A percentile compares a stretch with the other conserved stretches of the same genome.
Conservation (phyloP, 768 basidiomycete genomes). For the Rhizopogon vinicolor region DNA sequence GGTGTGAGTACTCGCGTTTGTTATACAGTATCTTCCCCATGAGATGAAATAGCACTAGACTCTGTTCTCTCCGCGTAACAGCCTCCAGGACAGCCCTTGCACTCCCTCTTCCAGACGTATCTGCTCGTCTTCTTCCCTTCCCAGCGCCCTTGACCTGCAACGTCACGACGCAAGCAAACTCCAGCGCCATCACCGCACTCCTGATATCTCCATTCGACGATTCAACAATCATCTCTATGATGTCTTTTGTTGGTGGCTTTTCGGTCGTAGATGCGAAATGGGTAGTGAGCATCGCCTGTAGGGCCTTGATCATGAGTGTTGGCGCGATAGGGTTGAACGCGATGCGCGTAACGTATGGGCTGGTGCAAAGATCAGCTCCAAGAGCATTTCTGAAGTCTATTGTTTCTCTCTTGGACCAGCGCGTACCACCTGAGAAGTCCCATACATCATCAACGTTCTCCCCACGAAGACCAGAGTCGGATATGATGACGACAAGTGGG, state of each 20-base stretch:
- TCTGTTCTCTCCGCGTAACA: slow-evolving; percentile 80
- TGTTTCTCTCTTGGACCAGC: slow-evolving; percentile 49
- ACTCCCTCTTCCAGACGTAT: slow-evolving; percentile 8
- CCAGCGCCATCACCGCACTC: slow-evolving; percentile 88
- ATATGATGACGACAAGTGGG: slow-evolving; percentile 81
- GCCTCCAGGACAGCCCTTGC: slow-evolving; percentile 54
- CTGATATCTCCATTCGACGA: slow-evolving; percentile 89
- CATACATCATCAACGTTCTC: slow-evolving; percentile 48
- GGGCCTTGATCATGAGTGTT: slow-evolving; percentile 77
- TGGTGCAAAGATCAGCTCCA: slow-evolving; percentile 60
- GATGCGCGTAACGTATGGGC: slow-evolving; percentile 77
- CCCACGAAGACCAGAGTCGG: slow-evolving; percentile 77
- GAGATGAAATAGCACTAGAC: slow-evolving; percentile 84
- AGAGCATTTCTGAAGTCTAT: slow-evolving; percentile 69
- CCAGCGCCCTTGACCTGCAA: slow-evolving; percentile 19
- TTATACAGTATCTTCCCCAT: slow-evolving; percentile 94
- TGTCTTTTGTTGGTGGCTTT: slow-evolving; percentile 52
- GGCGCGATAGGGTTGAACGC: slow-evolving; percentile 88
- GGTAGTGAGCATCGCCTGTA: slow-evolving; percentile 51
- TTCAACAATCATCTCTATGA: slow-evolving; percentile 71
- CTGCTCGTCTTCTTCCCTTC: slow-evolving; percentile 25
- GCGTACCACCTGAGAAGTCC: slow-evolving; percentile 37
- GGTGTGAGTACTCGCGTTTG: slow-evolving; percentile 58
- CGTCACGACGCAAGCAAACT: slow-evolving; percentile 68
- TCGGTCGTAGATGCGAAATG: slow-evolving; percentile 38